Evolutionary conservation across 768 basidiomycete genomes (phyloP), one percentile per base, ranked within the genome.

Genomic region (Lactifluus pinguis): DNA sequence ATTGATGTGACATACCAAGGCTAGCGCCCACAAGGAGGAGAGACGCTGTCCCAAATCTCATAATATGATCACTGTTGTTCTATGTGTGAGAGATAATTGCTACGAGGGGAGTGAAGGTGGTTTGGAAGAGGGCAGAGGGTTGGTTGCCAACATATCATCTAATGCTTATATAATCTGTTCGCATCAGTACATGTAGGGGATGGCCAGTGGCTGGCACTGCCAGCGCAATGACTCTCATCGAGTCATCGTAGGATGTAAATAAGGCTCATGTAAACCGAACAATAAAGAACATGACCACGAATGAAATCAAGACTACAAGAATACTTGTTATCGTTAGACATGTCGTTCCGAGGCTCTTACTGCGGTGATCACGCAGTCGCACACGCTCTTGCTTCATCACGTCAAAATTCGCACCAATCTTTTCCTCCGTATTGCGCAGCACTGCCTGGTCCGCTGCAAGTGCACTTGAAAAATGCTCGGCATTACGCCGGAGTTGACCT

Each of bases 401-500:
- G 11, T 79, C 83, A 61, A 79, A 80, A 73, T 91, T 92, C 25
- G 79, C 77, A 67, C 90, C 89, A 15, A 98, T 68, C 71, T 90
- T 89, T 66, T 79, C 77, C 63, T 85, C 79, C 13, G 90, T 82
- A 10, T 77, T 76, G 34, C 83, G 81, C 2, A 97, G 71, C 8
- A 93, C 79, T 0, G 77, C 76, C 66, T 87, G 83, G 71, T 98
- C 95, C 57, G 85, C 85, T 45, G 76, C 84, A 1, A 98, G 75
- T 11, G 84, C 76, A 4, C 78, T 77, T 5, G 87, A 80, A 69
- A 98, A 95, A 67, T 92, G 83, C 0, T 86, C 70, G 0, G 92
- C 86, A 65, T 95, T 95, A 25, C 82, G 78, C 67, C 89, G 90
- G 53, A 98, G 83, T 69, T 93, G 92, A 10, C 83, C 76, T 0